Percentiles rank a stretch among this genome's conserved stretches.
Evolutionary conservation across 768 basidiomycete genomes (phyloP).

Genomic region (Psilocybe cubensis): DNA sequence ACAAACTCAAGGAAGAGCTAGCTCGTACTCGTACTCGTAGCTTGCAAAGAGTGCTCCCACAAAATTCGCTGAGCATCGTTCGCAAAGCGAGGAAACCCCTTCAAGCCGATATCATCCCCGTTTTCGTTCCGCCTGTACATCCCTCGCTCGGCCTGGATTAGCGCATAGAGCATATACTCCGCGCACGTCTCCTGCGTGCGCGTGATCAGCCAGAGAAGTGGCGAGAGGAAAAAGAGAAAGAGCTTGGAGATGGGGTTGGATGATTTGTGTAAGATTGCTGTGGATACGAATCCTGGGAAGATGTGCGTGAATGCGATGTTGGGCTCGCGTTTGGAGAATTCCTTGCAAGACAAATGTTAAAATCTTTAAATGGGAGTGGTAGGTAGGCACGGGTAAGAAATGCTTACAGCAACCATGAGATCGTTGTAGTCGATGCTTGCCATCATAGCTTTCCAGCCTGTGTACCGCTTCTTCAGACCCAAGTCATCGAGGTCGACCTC

Average conservation of each 20-base stretch:
- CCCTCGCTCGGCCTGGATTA: constrained; percentile 28
- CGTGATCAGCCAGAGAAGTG: constrained; percentile 24
- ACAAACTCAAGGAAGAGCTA: no score
- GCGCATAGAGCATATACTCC: constrained; percentile 34
- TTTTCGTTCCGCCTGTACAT: constrained; percentile 19
- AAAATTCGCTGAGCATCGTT: constrained; percentile 12
- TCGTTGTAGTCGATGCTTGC: constrained; percentile 39
- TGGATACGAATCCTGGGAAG: constrained; percentile 43
- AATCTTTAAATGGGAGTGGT: neutral
- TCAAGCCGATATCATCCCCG: constrained; percentile 25
- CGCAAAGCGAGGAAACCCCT: constrained; percentile 17
- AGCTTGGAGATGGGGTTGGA: constrained; percentile 16
- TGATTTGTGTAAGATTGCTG: constrained; percentile 21
- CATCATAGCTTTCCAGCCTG: constrained; percentile 24
- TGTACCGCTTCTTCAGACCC: constrained; percentile 39
- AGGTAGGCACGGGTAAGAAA: neutral
- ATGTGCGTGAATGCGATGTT: constrained; percentile 47
- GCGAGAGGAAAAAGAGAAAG: constrained; percentile 19
- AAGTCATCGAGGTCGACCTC: constrained; percentile 41
- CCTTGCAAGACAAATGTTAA: constrained; percentile 22
- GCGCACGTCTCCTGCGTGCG: constrained; percentile 26
- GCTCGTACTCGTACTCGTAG: no score
- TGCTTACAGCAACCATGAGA: constrained; percentile 39
- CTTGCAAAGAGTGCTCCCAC: constrained; percentile 20
- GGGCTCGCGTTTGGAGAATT: constrained; percentile 42